Conservation (phyloP, 441 rosid species). For the Capsella rubella region DNA sequence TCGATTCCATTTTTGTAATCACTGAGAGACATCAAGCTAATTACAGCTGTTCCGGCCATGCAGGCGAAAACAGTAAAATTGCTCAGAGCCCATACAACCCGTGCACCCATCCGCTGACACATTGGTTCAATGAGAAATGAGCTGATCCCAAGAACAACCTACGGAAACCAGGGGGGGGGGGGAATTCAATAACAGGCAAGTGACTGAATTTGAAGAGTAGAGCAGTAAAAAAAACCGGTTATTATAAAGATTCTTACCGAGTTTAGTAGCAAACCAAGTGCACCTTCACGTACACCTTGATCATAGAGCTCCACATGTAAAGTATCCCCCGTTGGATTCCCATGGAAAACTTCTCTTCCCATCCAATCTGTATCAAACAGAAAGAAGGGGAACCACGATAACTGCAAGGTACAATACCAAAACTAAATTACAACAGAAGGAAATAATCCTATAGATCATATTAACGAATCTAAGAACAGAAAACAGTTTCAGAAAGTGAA, state of each 20-base stretch:
- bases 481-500: not conserved
- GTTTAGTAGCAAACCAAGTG: conserved; percentile 98
- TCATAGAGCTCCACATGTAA: conserved; percentile 65
- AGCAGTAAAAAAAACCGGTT: conserved; percentile 3
- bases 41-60: conserved; percentile 82
- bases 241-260: conserved; percentile 71
- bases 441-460: conserved; percentile 1
- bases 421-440: conserved; percentile 24
- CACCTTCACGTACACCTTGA: conserved; percentile 97
- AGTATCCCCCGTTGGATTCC: conserved; percentile 80
- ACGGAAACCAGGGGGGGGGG: conserved; percentile 19
- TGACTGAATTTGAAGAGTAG: not conserved
- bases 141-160: conserved; percentile 96
- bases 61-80: conserved; percentile 83
- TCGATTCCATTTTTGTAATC: conserved; percentile 62
- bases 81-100: conserved; percentile 91
- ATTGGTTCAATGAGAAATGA: conserved; percentile 88
- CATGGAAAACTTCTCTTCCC: conserved; percentile 98
- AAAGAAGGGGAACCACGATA: conserved; percentile 98
- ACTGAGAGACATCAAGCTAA: conserved; percentile 68
- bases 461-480: conserved; percentile 12
- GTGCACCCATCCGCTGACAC: conserved; percentile 82
- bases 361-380: conserved; percentile 99
- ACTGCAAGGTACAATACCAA: conserved; percentile 55
- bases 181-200: not conserved